phyloP scores from a whole-genome alignment of 495 filamentous ascomycete genomes.

The Neurospora sp. region DNA sequence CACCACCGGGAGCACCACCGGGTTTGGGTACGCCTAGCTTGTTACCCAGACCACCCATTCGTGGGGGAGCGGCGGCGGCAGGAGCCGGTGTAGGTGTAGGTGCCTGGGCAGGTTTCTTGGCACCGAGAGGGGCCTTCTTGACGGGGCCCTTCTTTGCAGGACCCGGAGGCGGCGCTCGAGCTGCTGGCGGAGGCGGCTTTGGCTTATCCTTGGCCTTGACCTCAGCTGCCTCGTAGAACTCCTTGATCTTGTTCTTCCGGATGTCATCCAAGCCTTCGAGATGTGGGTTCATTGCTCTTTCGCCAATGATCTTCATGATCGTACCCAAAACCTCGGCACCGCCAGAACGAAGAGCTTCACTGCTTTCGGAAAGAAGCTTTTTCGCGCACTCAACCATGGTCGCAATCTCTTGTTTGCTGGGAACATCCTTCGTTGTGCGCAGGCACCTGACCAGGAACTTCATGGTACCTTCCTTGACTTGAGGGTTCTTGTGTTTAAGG shows the following conservation, averaged over 20 bases:
- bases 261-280: constrained; percentile 96
- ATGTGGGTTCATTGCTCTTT: constrained; percentile 90
- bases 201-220: constrained; percentile 97
- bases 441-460: constrained; percentile 85
- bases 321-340: constrained; percentile 90
- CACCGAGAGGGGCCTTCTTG: constrained; percentile 29
- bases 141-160: constrained; percentile 33
- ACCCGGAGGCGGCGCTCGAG: constrained; percentile 46
- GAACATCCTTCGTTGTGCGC: constrained; percentile 70
- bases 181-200: constrained; percentile 62
- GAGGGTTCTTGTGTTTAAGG: constrained; percentile 89
- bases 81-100: constrained; percentile 24
- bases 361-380: constrained; percentile 82
- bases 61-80: constrained; percentile 38
- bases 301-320: constrained; percentile 97
- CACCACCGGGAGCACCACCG: constrained; percentile 18
- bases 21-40: constrained; percentile 57
- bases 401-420: constrained; percentile 71
- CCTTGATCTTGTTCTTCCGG: constrained; percentile 90
- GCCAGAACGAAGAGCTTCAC: constrained; percentile 70
- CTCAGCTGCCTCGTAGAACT: constrained; percentile 82
- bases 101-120: constrained; percentile 37
- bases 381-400: constrained; percentile 76
- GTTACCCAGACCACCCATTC: constrained; percentile 43
- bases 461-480: constrained; percentile 89